A percentile compares a stretch with the other conserved stretches of the same genome.
phyloP scores from a whole-genome alignment of 2,329 filamentous ascomycete genomes.

The Cryphonectria radicalis region DNA sequence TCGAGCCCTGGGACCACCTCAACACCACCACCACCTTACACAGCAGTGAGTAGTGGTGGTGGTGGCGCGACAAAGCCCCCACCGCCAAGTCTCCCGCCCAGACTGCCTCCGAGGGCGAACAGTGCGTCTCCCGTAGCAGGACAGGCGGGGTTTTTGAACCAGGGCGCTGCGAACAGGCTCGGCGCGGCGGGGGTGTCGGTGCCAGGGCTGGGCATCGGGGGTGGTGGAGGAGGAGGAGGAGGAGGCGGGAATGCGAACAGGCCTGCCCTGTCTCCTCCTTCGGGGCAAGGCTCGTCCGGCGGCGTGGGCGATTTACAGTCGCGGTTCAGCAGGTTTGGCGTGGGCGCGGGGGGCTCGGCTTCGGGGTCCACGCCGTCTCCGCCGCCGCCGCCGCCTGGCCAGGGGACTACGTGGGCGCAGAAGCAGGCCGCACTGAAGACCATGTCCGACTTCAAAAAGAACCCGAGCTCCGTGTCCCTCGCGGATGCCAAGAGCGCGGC shows the following conservation, averaged over 20 bases:
- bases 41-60: neutral
- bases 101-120: slow-evolving; percentile 59
- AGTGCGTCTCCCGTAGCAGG: slow-evolving; percentile 45
- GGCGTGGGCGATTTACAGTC: slow-evolving; percentile 67
- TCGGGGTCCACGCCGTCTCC: slow-evolving; percentile 30
- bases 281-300: neutral
- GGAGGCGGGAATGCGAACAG: slow-evolving; percentile 20
- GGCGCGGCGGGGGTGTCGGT: slow-evolving; percentile 78
- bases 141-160: slow-evolving; percentile 46
- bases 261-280: slow-evolving; percentile 31
- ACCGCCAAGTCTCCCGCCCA: slow-evolving; percentile 73
- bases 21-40: slow-evolving; percentile 34
- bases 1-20: slow-evolving; percentile 34
- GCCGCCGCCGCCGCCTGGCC: slow-evolving; percentile 35
- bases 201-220: slow-evolving; percentile 74
- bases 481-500: slow-evolving; percentile 62
- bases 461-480: slow-evolving; percentile 64
- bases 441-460: slow-evolving; percentile 60
- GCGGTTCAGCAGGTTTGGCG: slow-evolving; percentile 62
- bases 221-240: slow-evolving; percentile 11
- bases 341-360: slow-evolving; percentile 31
- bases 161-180: slow-evolving; percentile 67
- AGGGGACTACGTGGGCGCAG: slow-evolving; percentile 67
- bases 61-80: slow-evolving; percentile 38
- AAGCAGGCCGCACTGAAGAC: slow-evolving; percentile 68